Percentiles rank a stretch among this genome's conserved stretches.
phyloP scores from a whole-genome alignment of 2,329 filamentous ascomycete genomes.

The Xylariaceae sp. region DNA sequence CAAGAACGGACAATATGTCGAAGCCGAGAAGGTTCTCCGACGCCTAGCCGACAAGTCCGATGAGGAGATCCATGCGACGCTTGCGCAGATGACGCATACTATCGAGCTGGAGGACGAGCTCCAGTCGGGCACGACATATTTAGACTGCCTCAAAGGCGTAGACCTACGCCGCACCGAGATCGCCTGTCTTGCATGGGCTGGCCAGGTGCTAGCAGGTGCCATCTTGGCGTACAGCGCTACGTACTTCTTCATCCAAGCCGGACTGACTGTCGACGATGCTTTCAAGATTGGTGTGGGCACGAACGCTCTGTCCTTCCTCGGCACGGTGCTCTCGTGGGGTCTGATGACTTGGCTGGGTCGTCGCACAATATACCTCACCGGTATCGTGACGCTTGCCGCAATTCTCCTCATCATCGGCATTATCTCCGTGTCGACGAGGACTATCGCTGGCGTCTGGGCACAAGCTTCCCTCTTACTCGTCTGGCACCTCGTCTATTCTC shows the following conservation, averaged over 20 bases:
- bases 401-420: constrained; percentile 45
- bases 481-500: constrained; percentile 48
- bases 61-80: constrained; percentile 31
- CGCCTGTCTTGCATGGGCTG: constrained; percentile 35
- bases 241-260: constrained; percentile 41
- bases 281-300: constrained; percentile 23
- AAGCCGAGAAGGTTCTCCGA: constrained; percentile 39
- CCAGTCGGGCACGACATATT: constrained; percentile 41
- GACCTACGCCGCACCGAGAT: constrained; percentile 44
- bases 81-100: constrained; percentile 42
- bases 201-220: constrained; percentile 31
- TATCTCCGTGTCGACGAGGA: constrained; percentile 47
- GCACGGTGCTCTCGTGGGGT: constrained; percentile 45
- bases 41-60: constrained; percentile 34
- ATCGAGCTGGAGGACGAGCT: constrained; percentile 46
- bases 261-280: constrained; percentile 26
- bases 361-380: constrained; percentile 43
- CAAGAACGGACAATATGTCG: constrained; percentile 38
- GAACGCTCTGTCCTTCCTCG: constrained; percentile 25
- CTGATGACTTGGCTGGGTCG: constrained; percentile 42
- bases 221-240: constrained; percentile 38
- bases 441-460: constrained; percentile 43
- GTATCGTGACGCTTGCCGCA: constrained; percentile 42
- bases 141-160: constrained; percentile 46
- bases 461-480: constrained; percentile 47